Evolutionary conservation across 2,329 filamentous ascomycete species (phyloP).

Genomic region (Bertia moriformis): DNA sequence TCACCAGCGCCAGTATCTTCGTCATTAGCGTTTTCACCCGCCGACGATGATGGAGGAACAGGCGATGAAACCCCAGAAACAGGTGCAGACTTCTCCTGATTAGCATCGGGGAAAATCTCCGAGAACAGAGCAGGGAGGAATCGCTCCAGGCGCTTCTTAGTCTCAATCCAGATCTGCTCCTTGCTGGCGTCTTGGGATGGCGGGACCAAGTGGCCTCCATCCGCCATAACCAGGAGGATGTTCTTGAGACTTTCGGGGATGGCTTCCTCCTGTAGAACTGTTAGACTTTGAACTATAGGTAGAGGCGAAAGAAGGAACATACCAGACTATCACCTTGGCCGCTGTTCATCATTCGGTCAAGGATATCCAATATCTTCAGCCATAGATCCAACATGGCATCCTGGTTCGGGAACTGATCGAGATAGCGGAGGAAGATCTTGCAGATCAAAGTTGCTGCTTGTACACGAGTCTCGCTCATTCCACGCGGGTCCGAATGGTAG

Average conservation of each 20-base stretch:
- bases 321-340: neutral
- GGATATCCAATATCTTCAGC: neutral
- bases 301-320: neutral
- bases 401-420: neutral
- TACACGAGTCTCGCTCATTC: neutral
- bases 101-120: neutral
- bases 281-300: neutral
- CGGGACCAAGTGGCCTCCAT: neutral
- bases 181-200: constrained; percentile 2
- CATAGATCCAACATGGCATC: neutral
- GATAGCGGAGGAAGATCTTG: neutral
- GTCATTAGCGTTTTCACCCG: neutral
- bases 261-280: neutral
- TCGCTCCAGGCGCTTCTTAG: constrained; percentile 11
- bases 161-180: constrained; percentile 10
- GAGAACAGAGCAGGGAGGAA: constrained; percentile 9
- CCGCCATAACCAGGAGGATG: neutral
- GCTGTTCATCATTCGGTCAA: neutral
- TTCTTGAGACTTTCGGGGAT: constrained; percentile 1
- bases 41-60: too few relatives aligned
- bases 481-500: neutral
- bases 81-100: neutral
- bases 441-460: neutral
- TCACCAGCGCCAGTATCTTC: neutral
- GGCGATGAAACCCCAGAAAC: neutral